A percentile compares a stretch with the other conserved stretches of the same genome.
These are phyloP conservation scores for Exophiala calicioides DNA, from an alignment of 2,329 filamentous ascomycete genomes.

Conservation along the genomic window DNA sequence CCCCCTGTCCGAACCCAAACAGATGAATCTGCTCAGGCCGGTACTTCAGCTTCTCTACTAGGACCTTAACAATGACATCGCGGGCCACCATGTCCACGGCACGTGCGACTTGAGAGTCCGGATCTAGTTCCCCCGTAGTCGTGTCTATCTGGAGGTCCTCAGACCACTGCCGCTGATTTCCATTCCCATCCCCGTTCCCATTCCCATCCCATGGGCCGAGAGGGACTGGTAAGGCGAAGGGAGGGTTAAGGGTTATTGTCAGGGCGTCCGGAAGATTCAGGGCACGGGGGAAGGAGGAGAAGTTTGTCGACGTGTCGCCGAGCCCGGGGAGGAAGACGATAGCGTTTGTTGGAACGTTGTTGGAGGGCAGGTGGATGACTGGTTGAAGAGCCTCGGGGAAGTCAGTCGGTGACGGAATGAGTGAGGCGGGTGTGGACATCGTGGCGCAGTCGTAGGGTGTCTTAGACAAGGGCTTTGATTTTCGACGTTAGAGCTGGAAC, in stretches of 20 bases:
- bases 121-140: slow-evolving; percentile 56
- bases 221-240: slow-evolving; percentile 67
- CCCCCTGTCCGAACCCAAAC: slow-evolving; percentile 69
- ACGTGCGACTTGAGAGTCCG: slow-evolving; percentile 62
- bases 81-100: slow-evolving; percentile 51
- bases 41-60: slow-evolving; percentile 63
- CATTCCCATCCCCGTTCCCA: background rate
- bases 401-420: slow-evolving; percentile 40
- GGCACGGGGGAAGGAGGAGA: slow-evolving; percentile 67
- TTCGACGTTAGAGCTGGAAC: too few relatives aligned
- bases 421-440: slow-evolving; percentile 34
- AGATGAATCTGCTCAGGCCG: slow-evolving; percentile 60
- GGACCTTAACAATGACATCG: slow-evolving; percentile 53
- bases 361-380: slow-evolving; percentile 41
- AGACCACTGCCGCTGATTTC: slow-evolving; percentile 67
- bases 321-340: slow-evolving; percentile 82
- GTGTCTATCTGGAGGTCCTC: slow-evolving; percentile 62
- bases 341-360: slow-evolving; percentile 52
- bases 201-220: slow-evolving; percentile 52
- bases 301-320: slow-evolving; percentile 71
- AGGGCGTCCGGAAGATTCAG: slow-evolving; percentile 75
- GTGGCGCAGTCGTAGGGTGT: too few relatives aligned
- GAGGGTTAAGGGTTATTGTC: slow-evolving; percentile 72
- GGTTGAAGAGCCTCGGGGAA: slow-evolving; percentile 48
- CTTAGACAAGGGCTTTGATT: too few relatives aligned